Evolutionary conservation across 2,329 filamentous ascomycete genomes (phyloP), one percentile per base, ranked within the genome.

Genomic region (Fusarium luffae): DNA sequence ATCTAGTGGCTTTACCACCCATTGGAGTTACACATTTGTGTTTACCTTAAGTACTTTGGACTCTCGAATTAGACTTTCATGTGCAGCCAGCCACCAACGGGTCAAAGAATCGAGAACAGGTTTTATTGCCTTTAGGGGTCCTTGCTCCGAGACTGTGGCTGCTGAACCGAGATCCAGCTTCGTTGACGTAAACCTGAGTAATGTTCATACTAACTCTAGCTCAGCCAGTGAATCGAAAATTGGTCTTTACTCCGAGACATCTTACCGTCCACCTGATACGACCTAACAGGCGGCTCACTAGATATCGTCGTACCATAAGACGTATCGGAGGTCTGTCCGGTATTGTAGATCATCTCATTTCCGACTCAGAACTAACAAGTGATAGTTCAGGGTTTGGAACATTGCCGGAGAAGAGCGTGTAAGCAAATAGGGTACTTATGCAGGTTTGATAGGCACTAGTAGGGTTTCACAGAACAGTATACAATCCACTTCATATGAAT

Each of bases 401-500:
- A 19, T 42, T n/a, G 21, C 18, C 13, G 19, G 23, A 23, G 14
- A 37, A 19, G 21, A 32, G 6, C 21, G 9, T 7, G n/a, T 25
- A 25, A 14, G 14, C n/a, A 37, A 9, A 42, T 14, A 19, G 6
- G 19, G 7, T 6, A 12, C 34, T 18, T n/a, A 13, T 18, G 13
- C 19, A 32, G 13, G 25, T 47, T 47, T 16, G 16, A 42, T 14
- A 13, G 25, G 13, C 13, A 11, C 32, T 19, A 32, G 13, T n/a
- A 16, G 21, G 57, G 28, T 50, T 16, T 19, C 21, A 12, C 49
- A 55, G 28, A 48, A 54, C 23, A 23, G n/a, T 28, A 23, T 57
- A 40, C 32, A 56, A 65, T 58, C 54, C 54, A 59, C 49, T 43
- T 52, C 56, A 44, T 54, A 58, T 69, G 34, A 25, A 43, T 28